Conservation (phyloP, 768 basidiomycete species). For the Amanita molliuscula region DNA sequence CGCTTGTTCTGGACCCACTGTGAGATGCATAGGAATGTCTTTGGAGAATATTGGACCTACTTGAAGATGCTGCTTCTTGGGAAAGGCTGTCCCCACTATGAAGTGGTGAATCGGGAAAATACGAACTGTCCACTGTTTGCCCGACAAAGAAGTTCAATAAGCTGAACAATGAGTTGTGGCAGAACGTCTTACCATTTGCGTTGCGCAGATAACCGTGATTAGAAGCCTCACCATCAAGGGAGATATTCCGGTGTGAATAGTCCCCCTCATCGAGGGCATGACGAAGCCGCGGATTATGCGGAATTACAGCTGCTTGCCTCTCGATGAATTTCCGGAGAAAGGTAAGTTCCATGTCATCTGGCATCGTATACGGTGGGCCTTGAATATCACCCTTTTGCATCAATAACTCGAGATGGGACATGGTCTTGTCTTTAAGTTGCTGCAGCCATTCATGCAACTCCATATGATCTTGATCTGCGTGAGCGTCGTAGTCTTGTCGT, state of each 20-base stretch:
- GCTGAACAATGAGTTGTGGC: not conserved
- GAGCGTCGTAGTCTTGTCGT: slow-evolving; percentile 77
- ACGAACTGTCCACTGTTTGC: slow-evolving; percentile 24
- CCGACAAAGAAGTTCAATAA: slow-evolving; percentile 13
- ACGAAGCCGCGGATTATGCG: slow-evolving; percentile 74
- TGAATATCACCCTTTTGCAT: slow-evolving; percentile 86
- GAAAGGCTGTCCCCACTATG: slow-evolving; percentile 41
- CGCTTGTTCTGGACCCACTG: slow-evolving; percentile 38
- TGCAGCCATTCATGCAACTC: slow-evolving; percentile 83
- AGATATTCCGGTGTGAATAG: slow-evolving; percentile 33
- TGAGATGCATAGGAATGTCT: slow-evolving; percentile 10
- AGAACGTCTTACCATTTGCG: slow-evolving; percentile 19
- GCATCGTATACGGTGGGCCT: slow-evolving; percentile 75
- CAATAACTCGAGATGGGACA: slow-evolving; percentile 78
- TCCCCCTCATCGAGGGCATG: slow-evolving; percentile 29
- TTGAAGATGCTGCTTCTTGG: slow-evolving; percentile 49
- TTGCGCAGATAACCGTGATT: slow-evolving; percentile 28
- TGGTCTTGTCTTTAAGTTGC: slow-evolving; percentile 80
- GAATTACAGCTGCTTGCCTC: slow-evolving; percentile 61
- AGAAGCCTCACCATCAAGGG: slow-evolving; percentile 36
- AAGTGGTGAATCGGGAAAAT: slow-evolving; percentile 39
- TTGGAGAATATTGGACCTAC: slow-evolving; percentile 25
- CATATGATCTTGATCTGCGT: slow-evolving; percentile 85
- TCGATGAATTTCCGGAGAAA: slow-evolving; percentile 81
- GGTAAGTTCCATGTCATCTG: slow-evolving; percentile 65